Conservation (phyloP, 2,329 filamentous ascomycete species). For the Fusarium coicis region DNA sequence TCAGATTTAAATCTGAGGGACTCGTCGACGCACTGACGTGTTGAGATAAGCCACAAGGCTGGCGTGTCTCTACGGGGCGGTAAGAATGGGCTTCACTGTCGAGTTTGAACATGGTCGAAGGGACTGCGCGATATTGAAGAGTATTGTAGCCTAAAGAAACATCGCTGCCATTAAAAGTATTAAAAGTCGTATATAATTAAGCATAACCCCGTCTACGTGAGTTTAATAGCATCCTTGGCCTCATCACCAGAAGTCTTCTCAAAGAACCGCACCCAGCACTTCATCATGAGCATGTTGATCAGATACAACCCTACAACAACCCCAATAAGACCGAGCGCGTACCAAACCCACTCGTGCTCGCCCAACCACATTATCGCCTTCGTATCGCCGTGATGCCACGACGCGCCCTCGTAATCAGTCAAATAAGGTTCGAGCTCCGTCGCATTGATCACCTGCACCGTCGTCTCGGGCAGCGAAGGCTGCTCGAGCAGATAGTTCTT, state of each 20-base stretch:
- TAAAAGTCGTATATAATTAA: constrained; percentile 18
- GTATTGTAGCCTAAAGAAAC: neutral
- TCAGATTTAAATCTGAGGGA: neutral
- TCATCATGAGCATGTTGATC: constrained; percentile 27
- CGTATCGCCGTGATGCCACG: constrained; percentile 60
- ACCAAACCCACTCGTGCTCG: constrained; percentile 48
- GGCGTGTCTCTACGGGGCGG: neutral
- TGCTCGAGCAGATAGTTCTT: constrained; percentile 73
- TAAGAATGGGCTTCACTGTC: neutral
- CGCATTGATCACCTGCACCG: constrained; percentile 45
- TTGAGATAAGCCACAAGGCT: neutral
- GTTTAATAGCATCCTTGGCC: constrained; percentile 33
- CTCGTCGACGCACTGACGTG: neutral
- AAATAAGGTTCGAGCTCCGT: constrained; percentile 46
- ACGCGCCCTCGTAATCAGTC: constrained; percentile 52
- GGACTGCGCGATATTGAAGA: neutral
- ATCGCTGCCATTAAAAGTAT: constrained; percentile 25
- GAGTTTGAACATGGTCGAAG: neutral
- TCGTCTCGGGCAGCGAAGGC: constrained; percentile 46
- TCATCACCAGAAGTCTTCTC: constrained; percentile 19
- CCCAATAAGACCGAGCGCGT: constrained; percentile 43
- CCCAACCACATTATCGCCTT: constrained; percentile 61
- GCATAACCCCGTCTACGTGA: constrained; percentile 22
- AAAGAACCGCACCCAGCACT: constrained; percentile 19
- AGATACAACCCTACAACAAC: constrained; percentile 28